Evolutionary conservation across 2,329 filamentous ascomycete species (phyloP).

Genomic region (Aspergillus sp.): DNA sequence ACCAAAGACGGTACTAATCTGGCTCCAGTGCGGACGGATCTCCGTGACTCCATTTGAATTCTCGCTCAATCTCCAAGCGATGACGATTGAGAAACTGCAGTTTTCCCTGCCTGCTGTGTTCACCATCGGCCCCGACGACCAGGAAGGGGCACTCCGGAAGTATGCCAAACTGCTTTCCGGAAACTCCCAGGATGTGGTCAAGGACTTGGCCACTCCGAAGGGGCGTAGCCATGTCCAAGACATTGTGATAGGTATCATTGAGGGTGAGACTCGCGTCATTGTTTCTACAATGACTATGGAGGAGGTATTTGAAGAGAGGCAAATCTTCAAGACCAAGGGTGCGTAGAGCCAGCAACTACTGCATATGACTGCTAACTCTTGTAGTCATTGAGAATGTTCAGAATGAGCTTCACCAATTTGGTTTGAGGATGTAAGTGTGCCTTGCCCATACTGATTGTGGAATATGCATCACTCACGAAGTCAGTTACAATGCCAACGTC

Average conservation of each 20-base stretch:
- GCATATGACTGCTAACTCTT: too few relatives aligned
- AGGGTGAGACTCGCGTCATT: constrained; percentile 80
- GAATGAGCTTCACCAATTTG: constrained; percentile 75
- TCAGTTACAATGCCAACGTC: constrained; percentile 68
- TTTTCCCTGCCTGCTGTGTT: constrained; percentile 81
- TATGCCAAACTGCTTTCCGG: constrained; percentile 77
- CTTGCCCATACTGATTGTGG: not conserved
- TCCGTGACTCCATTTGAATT: constrained; percentile 64
- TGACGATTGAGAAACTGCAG: constrained; percentile 85
- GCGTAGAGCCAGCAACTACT: constrained; percentile 18
- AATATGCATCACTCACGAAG: constrained; percentile 2
- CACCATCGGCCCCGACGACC: constrained; percentile 77
- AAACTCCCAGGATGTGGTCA: constrained; percentile 46
- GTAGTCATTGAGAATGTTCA: constrained; percentile 70
- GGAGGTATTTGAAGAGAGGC: constrained; percentile 76
- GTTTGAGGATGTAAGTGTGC: constrained; percentile 61
- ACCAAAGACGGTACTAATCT: not conserved
- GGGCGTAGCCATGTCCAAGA: constrained; percentile 69
- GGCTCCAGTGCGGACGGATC: constrained; percentile 31
- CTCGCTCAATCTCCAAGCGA: constrained; percentile 76
- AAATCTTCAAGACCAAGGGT: constrained; percentile 70
- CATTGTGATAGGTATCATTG: constrained; percentile 87
- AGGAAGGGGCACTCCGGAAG: constrained; percentile 68
- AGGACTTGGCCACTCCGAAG: constrained; percentile 38
- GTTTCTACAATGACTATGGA: constrained; percentile 92